Percentiles rank a stretch among this genome's conserved stretches.
These are phyloP conservation scores for Geotrichum citri-aurantii DNA, from an alignment of 1,139 yeast species.

Conservation along the genomic window DNA sequence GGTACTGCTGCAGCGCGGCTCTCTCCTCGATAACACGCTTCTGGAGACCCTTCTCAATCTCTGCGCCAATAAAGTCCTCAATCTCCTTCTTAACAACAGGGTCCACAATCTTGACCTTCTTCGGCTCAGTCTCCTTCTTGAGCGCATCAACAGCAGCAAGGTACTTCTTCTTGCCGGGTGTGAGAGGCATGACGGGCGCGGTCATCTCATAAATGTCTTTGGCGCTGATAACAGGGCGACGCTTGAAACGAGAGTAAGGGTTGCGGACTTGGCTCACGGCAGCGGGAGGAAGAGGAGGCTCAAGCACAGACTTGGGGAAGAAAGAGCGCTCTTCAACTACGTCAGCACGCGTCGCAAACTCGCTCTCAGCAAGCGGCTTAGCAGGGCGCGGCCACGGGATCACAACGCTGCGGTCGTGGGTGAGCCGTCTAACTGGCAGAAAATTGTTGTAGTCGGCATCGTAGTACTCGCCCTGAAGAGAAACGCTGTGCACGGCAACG, in stretches of 20 bases:
- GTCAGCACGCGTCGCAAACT: slow-evolving; percentile 50
- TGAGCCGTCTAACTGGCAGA: slow-evolving; percentile 73
- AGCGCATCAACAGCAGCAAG: slow-evolving; percentile 4
- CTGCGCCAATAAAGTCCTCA: slow-evolving; percentile 57
- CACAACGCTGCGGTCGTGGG: slow-evolving; percentile 56
- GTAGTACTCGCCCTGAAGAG: slow-evolving; percentile 58
- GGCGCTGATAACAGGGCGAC: slow-evolving; percentile 12
- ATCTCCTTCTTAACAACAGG: slow-evolving; percentile 45
- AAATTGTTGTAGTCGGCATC: slow-evolving; percentile 69
- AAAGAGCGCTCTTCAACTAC: slow-evolving; percentile 67
- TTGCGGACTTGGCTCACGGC: slow-evolving; percentile 70
- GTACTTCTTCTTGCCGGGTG: slow-evolving; percentile 15
- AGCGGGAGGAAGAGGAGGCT: slow-evolving; percentile 61
- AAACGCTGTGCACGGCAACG: slow-evolving; percentile 73
- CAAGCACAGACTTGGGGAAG: slow-evolving; percentile 62
- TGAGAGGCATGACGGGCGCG: slow-evolving; percentile 69
- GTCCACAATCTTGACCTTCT: slow-evolving; percentile 25
- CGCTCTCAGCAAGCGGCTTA: slow-evolving; percentile 54
- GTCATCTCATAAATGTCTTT: slow-evolving; percentile 26
- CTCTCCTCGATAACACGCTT: slow-evolving; percentile 29
- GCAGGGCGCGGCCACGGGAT: slow-evolving; percentile 89
- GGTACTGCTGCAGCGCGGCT: slow-evolving; percentile 30
- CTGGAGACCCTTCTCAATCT: slow-evolving; percentile 42
- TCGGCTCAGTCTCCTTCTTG: slow-evolving; percentile 8
- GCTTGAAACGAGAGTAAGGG: slow-evolving; percentile 50